Conservation (phyloP, 495 filamentous ascomycete species). For the Lentithecium fluviatile region DNA sequence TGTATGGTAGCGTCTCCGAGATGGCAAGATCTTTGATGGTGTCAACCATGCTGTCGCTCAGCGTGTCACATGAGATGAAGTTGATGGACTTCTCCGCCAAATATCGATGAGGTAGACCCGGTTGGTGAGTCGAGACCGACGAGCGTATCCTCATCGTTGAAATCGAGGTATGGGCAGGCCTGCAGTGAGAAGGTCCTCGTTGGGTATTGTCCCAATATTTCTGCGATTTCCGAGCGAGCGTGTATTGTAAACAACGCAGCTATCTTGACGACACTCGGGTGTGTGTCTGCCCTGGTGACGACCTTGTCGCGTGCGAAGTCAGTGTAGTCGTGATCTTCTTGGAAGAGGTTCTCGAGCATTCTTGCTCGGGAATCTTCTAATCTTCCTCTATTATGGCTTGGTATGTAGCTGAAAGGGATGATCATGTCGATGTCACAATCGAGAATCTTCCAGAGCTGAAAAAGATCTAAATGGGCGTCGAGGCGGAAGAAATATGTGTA, state of each 20-base stretch:
- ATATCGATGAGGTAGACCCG: not conserved
- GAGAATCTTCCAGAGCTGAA: not conserved
- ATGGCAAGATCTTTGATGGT: not conserved
- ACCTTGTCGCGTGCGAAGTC: not conserved
- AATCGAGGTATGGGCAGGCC: not conserved
- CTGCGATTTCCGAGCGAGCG: not conserved
- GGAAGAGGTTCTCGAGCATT: not conserved
- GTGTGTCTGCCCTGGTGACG: not conserved
- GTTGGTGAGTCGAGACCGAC: not conserved
- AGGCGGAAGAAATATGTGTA: not conserved
- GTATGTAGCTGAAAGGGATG: not conserved
- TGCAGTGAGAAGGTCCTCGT: not conserved
- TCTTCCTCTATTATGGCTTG: not conserved
- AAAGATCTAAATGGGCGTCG: not conserved
- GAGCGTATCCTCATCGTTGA: not conserved
- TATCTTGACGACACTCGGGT: not conserved
- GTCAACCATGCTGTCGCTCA: not conserved
- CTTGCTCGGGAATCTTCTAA: not conserved
- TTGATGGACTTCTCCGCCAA: not conserved
- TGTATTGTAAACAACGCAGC: not conserved
- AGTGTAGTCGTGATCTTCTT: not conserved
- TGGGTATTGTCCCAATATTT: not conserved
- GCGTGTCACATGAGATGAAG: not conserved
- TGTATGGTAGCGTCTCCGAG: not conserved
- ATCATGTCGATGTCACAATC: not conserved